A percentile compares a stretch with the other conserved stretches of the same genome.
Conservation (phyloP, 305 asterid species). For the Plantago lanceolata region DNA sequence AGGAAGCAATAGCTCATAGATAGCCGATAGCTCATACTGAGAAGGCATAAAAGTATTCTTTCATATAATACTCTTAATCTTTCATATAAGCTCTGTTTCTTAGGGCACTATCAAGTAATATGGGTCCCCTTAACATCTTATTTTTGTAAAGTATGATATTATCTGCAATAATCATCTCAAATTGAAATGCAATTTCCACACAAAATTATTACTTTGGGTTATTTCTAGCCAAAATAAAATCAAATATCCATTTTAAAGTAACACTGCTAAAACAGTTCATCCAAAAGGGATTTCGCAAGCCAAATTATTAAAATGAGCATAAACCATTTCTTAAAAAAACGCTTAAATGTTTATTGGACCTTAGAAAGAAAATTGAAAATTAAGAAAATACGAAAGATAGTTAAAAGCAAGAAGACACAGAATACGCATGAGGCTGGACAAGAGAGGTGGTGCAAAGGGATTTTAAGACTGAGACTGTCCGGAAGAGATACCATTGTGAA, state of each 20-base stretch:
- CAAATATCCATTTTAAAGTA: too few species aligned
- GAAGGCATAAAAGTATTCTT: not conserved
- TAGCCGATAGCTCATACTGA: not conserved
- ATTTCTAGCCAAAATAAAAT: not conserved
- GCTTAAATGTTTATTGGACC: too few species aligned
- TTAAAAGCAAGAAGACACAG: not conserved
- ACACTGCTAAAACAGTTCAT: not conserved
- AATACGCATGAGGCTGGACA: not conserved
- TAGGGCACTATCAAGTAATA: not conserved
- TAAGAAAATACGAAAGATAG: not conserved
- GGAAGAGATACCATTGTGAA: constrained; percentile 58
- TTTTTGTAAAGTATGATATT: not conserved
- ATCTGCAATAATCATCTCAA: not conserved
- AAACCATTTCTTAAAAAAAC: too few species aligned
- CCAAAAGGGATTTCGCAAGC: not conserved
- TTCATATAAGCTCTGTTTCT: not conserved
- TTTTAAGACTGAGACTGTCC: not conserved
- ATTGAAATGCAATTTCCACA: not conserved
- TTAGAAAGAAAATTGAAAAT: too few species aligned
- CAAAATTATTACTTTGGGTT: not conserved
- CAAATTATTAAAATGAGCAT: not conserved
- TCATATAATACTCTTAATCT: too few species aligned
- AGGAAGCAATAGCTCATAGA: not conserved
- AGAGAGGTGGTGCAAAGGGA: constrained; percentile 1
- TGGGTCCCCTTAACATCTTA: not conserved